Evolutionary conservation across 2,329 filamentous ascomycete species (phyloP).

Genomic region (Calonectria ilicicola): DNA sequence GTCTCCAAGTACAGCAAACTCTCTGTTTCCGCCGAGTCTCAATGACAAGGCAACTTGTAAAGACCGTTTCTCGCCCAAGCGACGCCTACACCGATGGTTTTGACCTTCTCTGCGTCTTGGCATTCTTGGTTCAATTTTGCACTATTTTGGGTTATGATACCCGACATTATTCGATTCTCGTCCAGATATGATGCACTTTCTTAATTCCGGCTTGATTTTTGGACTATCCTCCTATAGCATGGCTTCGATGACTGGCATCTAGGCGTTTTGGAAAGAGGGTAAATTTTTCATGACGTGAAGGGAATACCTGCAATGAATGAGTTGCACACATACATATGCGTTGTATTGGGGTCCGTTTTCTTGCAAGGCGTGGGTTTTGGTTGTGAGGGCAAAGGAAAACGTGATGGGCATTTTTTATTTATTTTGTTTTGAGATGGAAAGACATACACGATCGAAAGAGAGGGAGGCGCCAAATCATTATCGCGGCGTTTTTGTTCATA

Average conservation of each 20-base stretch:
- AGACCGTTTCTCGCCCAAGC: not conserved
- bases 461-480: not conserved
- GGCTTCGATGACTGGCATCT: slow-evolving; percentile 28
- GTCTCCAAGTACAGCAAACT: slow-evolving; percentile 55
- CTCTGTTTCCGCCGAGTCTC: slow-evolving; percentile 36
- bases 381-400: slow-evolving; percentile 15
- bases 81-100: not conserved
- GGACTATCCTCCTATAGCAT: slow-evolving; percentile 25
- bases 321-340: slow-evolving; percentile 7
- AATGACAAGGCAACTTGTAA: not conserved
- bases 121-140: slow-evolving; percentile 12
- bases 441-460: slow-evolving; percentile 6
- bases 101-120: slow-evolving; percentile 2
- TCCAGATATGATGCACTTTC: slow-evolving; percentile 33
- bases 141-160: not conserved
- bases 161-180: slow-evolving; percentile 8
- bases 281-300: slow-evolving; percentile 23
- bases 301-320: slow-evolving; percentile 1
- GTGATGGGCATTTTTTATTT: not conserved
- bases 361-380: slow-evolving; percentile 18
- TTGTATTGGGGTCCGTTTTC: slow-evolving; percentile 7
- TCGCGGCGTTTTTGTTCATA: slow-evolving; percentile 3
- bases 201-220: slow-evolving; percentile 25
- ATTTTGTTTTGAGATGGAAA: not conserved
- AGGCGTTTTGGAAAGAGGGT: slow-evolving; percentile 38